These are phyloP conservation scores for Raphanus sativus DNA, from an alignment of 345 rosid species.

Conservation along the genomic window DNA sequence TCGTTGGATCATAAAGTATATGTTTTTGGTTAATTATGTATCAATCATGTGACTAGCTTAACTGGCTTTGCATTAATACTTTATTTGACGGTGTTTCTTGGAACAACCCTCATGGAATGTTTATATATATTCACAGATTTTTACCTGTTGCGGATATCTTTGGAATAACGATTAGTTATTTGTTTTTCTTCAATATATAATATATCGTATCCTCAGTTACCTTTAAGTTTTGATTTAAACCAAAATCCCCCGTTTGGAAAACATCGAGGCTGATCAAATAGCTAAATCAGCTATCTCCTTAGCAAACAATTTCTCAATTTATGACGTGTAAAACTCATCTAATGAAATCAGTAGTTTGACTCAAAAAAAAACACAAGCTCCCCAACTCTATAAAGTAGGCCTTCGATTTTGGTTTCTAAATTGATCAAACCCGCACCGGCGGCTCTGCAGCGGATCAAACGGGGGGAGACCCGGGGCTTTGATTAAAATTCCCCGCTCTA, in stretches of 20 bases:
- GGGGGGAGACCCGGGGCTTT: no score
- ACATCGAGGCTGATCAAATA: no score
- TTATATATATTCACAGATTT: neutral
- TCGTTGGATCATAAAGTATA: slow-evolving; percentile 14
- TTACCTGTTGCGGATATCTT: neutral
- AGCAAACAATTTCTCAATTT: no score
- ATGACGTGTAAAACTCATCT: no score
- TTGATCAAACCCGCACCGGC: no score
- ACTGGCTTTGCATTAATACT: slow-evolving; percentile 27
- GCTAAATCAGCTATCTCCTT: no score
- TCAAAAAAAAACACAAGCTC: neutral
- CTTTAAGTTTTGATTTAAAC: neutral
- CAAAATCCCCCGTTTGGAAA: neutral
- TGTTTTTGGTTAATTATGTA: slow-evolving; percentile 6
- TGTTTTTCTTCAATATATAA: neutral
- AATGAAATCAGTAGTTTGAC: no score
- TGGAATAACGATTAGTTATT: neutral
- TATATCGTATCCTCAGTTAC: neutral
- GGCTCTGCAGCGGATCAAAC: no score
- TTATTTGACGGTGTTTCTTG: slow-evolving; percentile 12
- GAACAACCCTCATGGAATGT: slow-evolving; percentile 37
- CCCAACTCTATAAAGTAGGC: neutral
- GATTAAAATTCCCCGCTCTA: no score
- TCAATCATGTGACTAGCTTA: slow-evolving; percentile 36
- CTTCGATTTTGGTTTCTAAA: no score